These are phyloP conservation scores for Fusarium vanettenii DNA, from an alignment of 2,329 filamentous ascomycete species.

Conservation along the genomic window DNA sequence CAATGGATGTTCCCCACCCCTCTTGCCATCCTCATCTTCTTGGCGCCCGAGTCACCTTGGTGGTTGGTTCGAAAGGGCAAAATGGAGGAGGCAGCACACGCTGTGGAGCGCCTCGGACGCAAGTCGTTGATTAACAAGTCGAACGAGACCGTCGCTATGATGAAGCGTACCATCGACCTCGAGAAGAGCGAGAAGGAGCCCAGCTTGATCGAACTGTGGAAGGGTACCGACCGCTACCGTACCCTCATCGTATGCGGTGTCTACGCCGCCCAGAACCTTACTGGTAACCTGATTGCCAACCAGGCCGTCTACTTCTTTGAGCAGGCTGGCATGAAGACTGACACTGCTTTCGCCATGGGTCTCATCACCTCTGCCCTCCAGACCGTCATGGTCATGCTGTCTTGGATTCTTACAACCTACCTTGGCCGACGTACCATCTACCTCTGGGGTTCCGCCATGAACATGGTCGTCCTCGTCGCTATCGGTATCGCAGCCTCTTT, in stretches of 20 bases:
- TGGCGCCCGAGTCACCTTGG: conserved; percentile 64
- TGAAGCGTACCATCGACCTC: conserved; percentile 66
- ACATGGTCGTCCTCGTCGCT: conserved; percentile 63
- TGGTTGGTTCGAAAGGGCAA: conserved; percentile 64
- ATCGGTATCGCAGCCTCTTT: conserved; percentile 71
- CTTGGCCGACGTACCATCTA: conserved; percentile 74
- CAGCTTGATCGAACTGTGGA: conserved; percentile 62
- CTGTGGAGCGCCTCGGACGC: conserved; percentile 60
- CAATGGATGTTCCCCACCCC: conserved; percentile 71
- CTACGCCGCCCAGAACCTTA: conserved; percentile 69
- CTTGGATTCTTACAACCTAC: conserved; percentile 74
- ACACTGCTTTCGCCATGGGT: conserved; percentile 70
- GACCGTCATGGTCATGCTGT: conserved; percentile 71
- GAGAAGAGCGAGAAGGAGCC: conserved; percentile 59
- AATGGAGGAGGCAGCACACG: conserved; percentile 54
- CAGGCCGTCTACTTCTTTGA: conserved; percentile 71
- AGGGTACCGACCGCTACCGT: conserved; percentile 64
- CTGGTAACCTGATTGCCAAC: conserved; percentile 71
- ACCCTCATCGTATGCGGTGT: conserved; percentile 68
- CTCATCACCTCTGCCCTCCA: conserved; percentile 74
- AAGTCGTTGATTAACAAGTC: conserved; percentile 28
- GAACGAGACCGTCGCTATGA: conserved; percentile 63
- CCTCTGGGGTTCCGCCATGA: conserved; percentile 68
- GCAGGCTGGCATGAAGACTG: conserved; percentile 66
- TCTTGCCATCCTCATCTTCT: conserved; percentile 62